A percentile compares a stretch with the other conserved stretches of the same genome.
These are phyloP conservation scores for Calonectria pseudoturangicola DNA, from an alignment of 2,329 filamentous ascomycete species.

Conservation along the genomic window DNA sequence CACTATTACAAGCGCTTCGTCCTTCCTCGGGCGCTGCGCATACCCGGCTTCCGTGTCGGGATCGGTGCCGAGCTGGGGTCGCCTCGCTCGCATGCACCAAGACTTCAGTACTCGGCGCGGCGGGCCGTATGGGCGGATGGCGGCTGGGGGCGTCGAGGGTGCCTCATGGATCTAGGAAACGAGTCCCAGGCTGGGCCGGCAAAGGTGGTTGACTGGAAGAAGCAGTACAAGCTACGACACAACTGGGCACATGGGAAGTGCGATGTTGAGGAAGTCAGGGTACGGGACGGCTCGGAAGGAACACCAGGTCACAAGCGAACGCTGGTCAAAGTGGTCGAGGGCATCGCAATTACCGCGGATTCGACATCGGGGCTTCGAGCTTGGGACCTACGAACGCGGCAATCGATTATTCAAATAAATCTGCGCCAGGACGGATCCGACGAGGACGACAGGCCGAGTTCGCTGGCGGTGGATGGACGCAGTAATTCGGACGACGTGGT, in stretches of 20 bases:
- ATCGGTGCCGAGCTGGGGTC: conserved; percentile 44
- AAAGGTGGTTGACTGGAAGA: conserved; percentile 84
- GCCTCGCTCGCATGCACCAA: conserved; percentile 52
- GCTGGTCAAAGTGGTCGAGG: conserved; percentile 85
- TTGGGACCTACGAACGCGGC: conserved; percentile 82
- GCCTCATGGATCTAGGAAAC: conserved; percentile 72
- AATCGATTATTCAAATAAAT: conserved; percentile 72
- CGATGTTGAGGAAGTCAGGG: conserved; percentile 84
- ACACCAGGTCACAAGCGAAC: conserved; percentile 71
- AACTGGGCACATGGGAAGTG: conserved; percentile 93
- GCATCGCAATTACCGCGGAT: conserved; percentile 87
- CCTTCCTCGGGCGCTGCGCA: conserved; percentile 83
- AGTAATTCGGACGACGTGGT: conserved; percentile 65
- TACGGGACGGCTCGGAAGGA: conserved; percentile 63
- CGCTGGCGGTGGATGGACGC: conserved; percentile 79
- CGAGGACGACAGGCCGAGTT: conserved; percentile 69
- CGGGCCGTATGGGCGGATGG: conserved; percentile 66
- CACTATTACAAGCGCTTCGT: conserved; percentile 93
- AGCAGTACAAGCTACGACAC: conserved; percentile 89
- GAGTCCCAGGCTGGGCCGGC: conserved; percentile 31
- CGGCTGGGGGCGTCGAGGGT: conserved; percentile 63
- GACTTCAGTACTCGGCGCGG: conserved; percentile 67
- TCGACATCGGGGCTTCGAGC: conserved; percentile 80
- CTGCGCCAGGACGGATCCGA: conserved; percentile 55
- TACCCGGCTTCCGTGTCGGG: conserved; percentile 77